Base-by-base conservation (phyloP, 352 stramenopile genomes). In the Blastocystis sp. region DNA sequence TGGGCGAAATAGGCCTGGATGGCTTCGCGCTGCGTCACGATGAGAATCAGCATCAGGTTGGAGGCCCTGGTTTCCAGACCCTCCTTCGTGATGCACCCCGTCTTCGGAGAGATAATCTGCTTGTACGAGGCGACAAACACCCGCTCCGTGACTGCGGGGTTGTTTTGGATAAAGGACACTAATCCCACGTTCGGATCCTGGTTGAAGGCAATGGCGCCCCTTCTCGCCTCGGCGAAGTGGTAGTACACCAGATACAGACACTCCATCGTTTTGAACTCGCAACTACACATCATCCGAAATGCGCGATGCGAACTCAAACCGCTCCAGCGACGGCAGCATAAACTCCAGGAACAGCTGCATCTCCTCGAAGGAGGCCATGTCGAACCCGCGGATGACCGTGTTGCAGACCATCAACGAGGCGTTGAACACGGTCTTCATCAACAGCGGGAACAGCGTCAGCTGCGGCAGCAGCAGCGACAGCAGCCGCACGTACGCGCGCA, bases 371-470 rank as follows among this genome's bases (percentile, higher is more conserved):
- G 53, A 10, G 10, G 38, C 52, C 9, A 45, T 3, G 48, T 84
- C 74, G 7, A 84, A 59, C 11, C 74, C 74, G 19, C 40, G 34
- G 14, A 84, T 45, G 17, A 53, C 53, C 19, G 52, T 10, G 21
- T 28, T 17, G n/a, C 34, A 40, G 9, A 84, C 59, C 21, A 64
- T 34, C 10, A 84, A 3, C 21, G 52, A 41, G 0, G 74, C 34
- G 4, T 84, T 28, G 5, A 84, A 66, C n/a, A 84, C 61, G 5
- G 14, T 67, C 56, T 84, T 84, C 74, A 84, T 84, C 14, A 84
- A 34, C 38, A 84, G 21, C 41, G 74, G 74, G 60, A 56, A 84
- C 34, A 70, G 69, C 3, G 74, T 66, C 9, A 84, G 53, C 7
- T 74, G n/a, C 64, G 64, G 41, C 40, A 23, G 23, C 17, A 41